Conservation (phyloP, 2,329 filamentous ascomycete species). For the Orbilia javanica region DNA sequence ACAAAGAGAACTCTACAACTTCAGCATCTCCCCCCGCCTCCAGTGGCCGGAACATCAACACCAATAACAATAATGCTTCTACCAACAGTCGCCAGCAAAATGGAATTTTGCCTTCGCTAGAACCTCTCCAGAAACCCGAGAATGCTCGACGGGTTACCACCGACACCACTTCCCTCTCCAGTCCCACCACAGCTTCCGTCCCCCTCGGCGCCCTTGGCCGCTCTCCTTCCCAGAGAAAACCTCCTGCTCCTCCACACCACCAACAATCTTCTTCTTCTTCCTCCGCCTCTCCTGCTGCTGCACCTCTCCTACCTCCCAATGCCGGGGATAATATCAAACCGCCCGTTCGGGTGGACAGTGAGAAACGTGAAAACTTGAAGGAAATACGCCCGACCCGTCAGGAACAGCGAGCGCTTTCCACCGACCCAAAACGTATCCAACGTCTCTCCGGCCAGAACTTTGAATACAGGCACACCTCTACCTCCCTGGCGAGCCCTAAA, state of each 20-base stretch:
- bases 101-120: slow-evolving; percentile 21
- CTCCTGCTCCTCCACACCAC: no score
- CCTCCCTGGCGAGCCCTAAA: slow-evolving; percentile 48
- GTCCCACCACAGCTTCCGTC: slow-evolving; percentile 46
- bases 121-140: slow-evolving; percentile 38
- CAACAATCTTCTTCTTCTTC: slow-evolving; percentile 17
- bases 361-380: slow-evolving; percentile 51
- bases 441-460: slow-evolving; percentile 55
- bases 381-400: slow-evolving; percentile 56
- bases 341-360: slow-evolving; percentile 38
- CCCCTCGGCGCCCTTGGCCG: slow-evolving; percentile 44
- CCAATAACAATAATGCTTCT: neutral
- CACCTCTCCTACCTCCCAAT: neutral
- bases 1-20: slow-evolving; percentile 35
- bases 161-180: slow-evolving; percentile 30
- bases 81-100: neutral
- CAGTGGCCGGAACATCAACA: neutral
- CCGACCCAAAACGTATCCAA: slow-evolving; percentile 42
- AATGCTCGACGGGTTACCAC: slow-evolving; percentile 46
- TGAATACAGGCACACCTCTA: slow-evolving; percentile 52
- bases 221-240: slow-evolving; percentile 38
- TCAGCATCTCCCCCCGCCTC: neutral
- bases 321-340: slow-evolving; percentile 45
- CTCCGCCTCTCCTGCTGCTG: neutral
- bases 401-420: slow-evolving; percentile 54